phyloP scores from a whole-genome alignment of 805 yeast genomes.

The Metschnikowia shivogae region DNA sequence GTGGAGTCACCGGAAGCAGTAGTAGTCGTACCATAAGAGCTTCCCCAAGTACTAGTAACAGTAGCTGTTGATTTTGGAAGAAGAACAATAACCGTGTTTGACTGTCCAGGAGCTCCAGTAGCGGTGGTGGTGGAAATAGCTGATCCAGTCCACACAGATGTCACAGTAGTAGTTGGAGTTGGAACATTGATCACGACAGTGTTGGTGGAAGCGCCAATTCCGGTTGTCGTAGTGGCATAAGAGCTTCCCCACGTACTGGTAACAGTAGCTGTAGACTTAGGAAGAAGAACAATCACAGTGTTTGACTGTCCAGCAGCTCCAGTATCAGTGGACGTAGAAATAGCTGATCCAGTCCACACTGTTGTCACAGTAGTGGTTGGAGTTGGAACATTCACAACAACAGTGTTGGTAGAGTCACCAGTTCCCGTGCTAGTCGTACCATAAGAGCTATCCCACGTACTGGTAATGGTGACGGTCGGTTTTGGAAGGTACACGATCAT shows the following conservation, averaged over 20 bases:
- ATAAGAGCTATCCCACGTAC: not conserved
- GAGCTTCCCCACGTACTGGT: too few species aligned
- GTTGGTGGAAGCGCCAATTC: not conserved
- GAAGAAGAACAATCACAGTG: too few species aligned
- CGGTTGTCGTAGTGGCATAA: too few species aligned
- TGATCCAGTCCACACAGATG: too few species aligned
- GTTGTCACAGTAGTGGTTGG: conserved; percentile 6
- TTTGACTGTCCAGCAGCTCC: conserved; percentile 5
- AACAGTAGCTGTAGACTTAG: too few species aligned
- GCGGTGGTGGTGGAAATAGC: too few species aligned
- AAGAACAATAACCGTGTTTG: conserved; percentile 7
- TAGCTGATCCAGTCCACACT: not conserved
- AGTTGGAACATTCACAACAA: conserved; percentile 16
- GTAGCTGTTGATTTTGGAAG: not conserved
- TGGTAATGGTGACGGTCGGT: conserved; percentile 9
- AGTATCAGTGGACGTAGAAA: not conserved
- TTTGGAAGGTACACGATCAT: conserved; percentile 10
- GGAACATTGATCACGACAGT: not conserved
- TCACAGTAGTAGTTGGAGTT: too few species aligned
- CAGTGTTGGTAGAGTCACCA: conserved; percentile 4
- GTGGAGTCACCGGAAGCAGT: not conserved
- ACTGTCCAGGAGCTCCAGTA: too few species aligned
- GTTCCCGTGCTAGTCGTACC: conserved; percentile 5
- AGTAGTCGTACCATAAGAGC: not conserved
- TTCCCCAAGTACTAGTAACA: not conserved